Evolutionary conservation across 106 monocot species (phyloP).

Genomic region (Dendrobium nobile): DNA sequence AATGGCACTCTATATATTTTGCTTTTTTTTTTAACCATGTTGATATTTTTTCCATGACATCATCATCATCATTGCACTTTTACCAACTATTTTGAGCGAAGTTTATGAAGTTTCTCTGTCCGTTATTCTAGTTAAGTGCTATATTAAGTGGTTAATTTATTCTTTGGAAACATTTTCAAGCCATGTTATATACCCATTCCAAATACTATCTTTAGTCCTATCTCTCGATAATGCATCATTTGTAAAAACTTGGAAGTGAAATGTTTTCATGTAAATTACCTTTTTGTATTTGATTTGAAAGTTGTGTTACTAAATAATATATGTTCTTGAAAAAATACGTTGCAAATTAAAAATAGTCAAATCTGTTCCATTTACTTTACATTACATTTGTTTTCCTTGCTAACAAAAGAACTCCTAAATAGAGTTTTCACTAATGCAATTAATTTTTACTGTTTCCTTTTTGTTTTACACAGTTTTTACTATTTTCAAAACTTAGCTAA

Average conservation of each 20-base stretch:
- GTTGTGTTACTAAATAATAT: background rate
- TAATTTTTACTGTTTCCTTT: background rate
- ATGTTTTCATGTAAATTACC: background rate
- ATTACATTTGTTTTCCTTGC: background rate
- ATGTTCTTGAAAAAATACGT: background rate
- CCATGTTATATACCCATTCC: background rate
- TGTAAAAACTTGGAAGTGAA: background rate
- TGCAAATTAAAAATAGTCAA: background rate
- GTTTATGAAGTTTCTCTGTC: background rate
- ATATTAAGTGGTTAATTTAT: background rate
- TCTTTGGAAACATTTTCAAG: background rate
- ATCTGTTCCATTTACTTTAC: background rate
- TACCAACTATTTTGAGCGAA: background rate
- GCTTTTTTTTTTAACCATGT: background rate
- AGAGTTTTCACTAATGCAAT: too few species aligned
- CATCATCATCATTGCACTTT: background rate
- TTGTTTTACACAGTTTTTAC: background rate
- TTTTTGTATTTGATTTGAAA: background rate
- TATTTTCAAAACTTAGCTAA: background rate
- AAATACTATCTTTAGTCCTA: background rate
- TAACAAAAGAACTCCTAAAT: background rate
- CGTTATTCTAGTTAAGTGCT: background rate
- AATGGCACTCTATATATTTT: background rate
- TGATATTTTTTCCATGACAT: background rate
- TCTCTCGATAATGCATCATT: background rate